Percentiles rank a stretch among this genome's conserved stretches.
Conservation (phyloP, 1,284 basidiomycete genomes). For the Mycosarcoma maydis region DNA sequence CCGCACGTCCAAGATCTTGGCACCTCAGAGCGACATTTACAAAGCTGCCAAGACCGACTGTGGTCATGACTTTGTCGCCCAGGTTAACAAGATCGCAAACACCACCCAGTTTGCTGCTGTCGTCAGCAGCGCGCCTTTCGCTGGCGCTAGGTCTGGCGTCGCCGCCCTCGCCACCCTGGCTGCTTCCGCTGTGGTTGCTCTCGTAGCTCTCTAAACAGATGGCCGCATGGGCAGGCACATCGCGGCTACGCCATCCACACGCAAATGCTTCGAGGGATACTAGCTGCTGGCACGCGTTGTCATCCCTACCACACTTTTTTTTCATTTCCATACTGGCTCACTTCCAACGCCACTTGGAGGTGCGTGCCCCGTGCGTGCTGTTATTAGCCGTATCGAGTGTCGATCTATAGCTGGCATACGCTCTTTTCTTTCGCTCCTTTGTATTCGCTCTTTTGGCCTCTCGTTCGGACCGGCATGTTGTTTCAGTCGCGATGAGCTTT, state of each 20-base stretch:
- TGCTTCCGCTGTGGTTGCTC: conserved; percentile 20
- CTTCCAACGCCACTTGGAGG: too few species aligned
- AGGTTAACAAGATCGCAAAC: conserved; percentile 53
- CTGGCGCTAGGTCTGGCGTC: conserved; percentile 6
- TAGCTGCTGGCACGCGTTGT: conserved; percentile 22
- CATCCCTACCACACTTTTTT: conserved; percentile 7
- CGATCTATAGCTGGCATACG: too few species aligned
- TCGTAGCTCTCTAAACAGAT: conserved; percentile 22
- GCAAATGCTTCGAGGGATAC: conserved; percentile 2
- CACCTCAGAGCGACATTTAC: conserved; percentile 56
- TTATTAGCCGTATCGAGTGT: too few species aligned
- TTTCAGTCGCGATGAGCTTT: too few species aligned
- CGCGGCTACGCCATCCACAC: too few species aligned
- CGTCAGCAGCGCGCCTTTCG: conserved; percentile 9
- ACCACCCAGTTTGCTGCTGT: conserved; percentile 52
- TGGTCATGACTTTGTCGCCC: conserved; percentile 32
- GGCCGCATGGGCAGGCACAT: too few species aligned
- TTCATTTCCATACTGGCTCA: too few species aligned
- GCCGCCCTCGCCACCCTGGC: conserved; percentile 5
- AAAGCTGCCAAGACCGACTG: conserved; percentile 49
- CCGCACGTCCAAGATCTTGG: conserved; percentile 41
- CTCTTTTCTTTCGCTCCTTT: too few species aligned
- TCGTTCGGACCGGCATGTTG: too few species aligned
- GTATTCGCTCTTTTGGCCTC: too few species aligned
- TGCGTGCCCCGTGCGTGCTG: too few species aligned